Conservation (phyloP, 352 stramenopile genomes). For the Globisporangium heterothallicum region DNA sequence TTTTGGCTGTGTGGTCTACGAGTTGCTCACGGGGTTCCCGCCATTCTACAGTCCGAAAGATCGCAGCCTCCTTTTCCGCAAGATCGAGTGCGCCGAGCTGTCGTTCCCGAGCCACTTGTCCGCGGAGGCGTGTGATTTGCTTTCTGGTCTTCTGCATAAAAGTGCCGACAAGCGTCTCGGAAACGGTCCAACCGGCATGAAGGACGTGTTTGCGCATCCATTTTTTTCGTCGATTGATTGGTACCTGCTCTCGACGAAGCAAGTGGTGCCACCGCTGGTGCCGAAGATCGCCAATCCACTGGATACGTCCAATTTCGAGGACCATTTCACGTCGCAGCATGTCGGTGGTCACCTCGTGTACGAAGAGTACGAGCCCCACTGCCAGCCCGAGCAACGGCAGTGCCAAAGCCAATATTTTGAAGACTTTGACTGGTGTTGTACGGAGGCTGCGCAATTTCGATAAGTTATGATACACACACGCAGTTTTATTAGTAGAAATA, state of each 20-base stretch:
- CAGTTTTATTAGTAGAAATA: not conserved
- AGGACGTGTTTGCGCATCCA: conserved; percentile 66
- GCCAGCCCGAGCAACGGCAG: conserved; percentile 16
- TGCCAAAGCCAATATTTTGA: conserved; percentile 38
- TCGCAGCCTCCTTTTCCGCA: conserved; percentile 94
- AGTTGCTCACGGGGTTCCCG: conserved; percentile 78
- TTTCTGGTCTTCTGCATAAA: conserved; percentile 61
- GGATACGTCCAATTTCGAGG: conserved; percentile 74
- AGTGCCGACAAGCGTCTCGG: conserved; percentile 52
- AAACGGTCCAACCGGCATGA: conserved; percentile 49
- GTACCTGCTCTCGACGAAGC: conserved; percentile 70
- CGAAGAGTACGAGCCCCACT: conserved; percentile 32
- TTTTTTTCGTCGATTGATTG: conserved; percentile 76
- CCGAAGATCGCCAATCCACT: conserved; percentile 35
- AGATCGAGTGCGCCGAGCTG: conserved; percentile 92
- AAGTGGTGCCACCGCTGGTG: conserved; percentile 56
- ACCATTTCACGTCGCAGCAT: conserved; percentile 66
- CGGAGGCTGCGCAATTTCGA: conserved; percentile 39
- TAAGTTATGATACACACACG: no score
- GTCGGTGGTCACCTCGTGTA: conserved; percentile 58
- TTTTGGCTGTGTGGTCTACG: conserved; percentile 87
- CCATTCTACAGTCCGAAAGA: conserved; percentile 91
- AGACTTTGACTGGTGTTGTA: conserved; percentile 74
- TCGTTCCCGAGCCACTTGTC: conserved; percentile 91
- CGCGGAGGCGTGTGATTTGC: conserved; percentile 42